Evolutionary conservation across 23 red algal species (phyloP), one percentile per base, ranked within the genome.

Genomic region (Pyropia haitanensis): DNA sequence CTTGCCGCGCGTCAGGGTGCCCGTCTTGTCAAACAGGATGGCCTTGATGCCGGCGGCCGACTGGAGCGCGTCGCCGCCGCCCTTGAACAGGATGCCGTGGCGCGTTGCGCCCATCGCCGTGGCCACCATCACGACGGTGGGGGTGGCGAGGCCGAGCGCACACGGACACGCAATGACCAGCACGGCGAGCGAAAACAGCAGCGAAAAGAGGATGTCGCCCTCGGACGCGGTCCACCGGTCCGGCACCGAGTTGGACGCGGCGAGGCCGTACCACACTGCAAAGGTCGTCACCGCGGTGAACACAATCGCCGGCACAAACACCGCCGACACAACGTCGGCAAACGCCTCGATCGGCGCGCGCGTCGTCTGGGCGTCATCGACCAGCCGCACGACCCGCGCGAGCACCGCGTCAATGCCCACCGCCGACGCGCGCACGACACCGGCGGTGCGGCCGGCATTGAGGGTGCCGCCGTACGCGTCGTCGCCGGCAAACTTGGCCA

Each of bases 91-190:
- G n/a, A 85, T 20, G 18, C 61, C 61, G 16, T 26, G 50, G 2
- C 29, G 8, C 4, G 39, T 46, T 18, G 56, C 67, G 3, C 62
- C 80, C 27, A 85, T 46, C n/a, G 44, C 52, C 3, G 80, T 75
- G 14, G 68, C 80, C 21, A 73, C 67, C 68, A 85, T 74, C 18
- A 85, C 62, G 15, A 63, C 80, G 27, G 80, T 73, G 21, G 80
- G 80, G 18, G 80, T 85, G 0, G 80, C 80, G 18, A 85, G 72
- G 27, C 80, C 80, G 14, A 85, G 67, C 51, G 80, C 70, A 64
- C 80, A 85, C 5, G 80, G 80, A 50, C 80, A 85, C 17, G 80
- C 80, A n/a, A 85, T 69, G n/a, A 75, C 68, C 48, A 85, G 60
- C 19, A 70, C 66, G 34, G 80, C 55, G n/a, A 85, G 46, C 1